phyloP scores from a whole-genome alignment of 202 grass and related monocot species.

The Cymbopogon flexuosus region DNA sequence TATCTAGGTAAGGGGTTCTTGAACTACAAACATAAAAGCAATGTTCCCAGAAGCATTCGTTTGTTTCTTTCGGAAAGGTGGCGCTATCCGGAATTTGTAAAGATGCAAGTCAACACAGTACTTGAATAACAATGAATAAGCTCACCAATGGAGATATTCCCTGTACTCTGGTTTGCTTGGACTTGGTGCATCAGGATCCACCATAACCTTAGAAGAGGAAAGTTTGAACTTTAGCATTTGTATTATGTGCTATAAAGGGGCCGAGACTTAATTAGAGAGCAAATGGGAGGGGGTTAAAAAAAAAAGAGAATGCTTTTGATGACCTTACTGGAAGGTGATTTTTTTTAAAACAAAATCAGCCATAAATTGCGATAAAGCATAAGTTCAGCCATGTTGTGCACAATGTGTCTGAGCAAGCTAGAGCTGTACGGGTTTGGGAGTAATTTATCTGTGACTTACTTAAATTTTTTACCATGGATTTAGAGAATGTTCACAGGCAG shows the following conservation, averaged over 20 bases:
- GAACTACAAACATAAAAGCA: slow-evolving; percentile 47
- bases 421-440: not conserved
- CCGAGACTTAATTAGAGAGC: slow-evolving; percentile 7
- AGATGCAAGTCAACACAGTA: not conserved
- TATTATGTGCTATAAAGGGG: slow-evolving; percentile 25
- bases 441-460: slow-evolving; percentile 21
- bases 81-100: not conserved
- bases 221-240: slow-evolving; percentile 27
- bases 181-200: slow-evolving; percentile 96
- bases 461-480: not conserved
- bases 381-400: slow-evolving; percentile 4
- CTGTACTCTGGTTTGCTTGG: slow-evolving; percentile 83
- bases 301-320: not conserved
- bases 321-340: not conserved
- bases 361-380: not conserved
- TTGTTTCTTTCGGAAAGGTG: not conserved
- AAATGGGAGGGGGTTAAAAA: not conserved
- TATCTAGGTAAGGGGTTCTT: slow-evolving; percentile 55
- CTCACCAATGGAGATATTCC: slow-evolving; percentile 94
- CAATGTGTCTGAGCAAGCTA: not conserved
- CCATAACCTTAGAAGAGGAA: slow-evolving; percentile 69
- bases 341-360: not conserved
- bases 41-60: slow-evolving; percentile 28
- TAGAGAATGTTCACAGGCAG: slow-evolving; percentile 22
- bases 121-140: slow-evolving; percentile 35